Base-by-base conservation (phyloP, 345 rosid genomes). In the Populus nigra region DNA sequence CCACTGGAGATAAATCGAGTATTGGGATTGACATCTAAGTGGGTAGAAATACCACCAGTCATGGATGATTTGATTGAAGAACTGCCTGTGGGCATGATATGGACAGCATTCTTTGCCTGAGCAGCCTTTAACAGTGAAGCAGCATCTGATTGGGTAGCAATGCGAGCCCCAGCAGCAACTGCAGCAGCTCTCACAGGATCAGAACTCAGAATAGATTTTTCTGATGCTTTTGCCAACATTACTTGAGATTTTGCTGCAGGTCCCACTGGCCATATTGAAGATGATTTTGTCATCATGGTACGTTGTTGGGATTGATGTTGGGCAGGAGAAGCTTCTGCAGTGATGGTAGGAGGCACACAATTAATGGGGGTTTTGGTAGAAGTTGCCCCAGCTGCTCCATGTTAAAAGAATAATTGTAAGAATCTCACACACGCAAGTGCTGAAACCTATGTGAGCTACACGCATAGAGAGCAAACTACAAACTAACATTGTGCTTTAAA, bases 81-180 rank as follows among this genome's bases (percentile, higher is more conserved):
- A 73, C 74, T 84, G 45, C 82, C 87, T 1, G 89, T 55, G n/a
- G 94, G 85, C 86, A 77, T 86, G 70, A 87, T 75, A 84, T 78
- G 88, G 55, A 86, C 82, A 70, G 89, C 86, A 75, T 86, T 85
- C 73, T 90, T 91, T 17, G 86, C 85, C 73, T 87, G 93, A 70
- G 91, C 87, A 77, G 85, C 88, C 87, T 86, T 88, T 65, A 87
- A 87, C 77, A 85, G 81, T 27, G 90, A 85, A 65, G 86, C 89
- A 67, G 91, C 91, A 74, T 86, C 85, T 72, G 87, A 83, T 65
- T 86, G 83, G 63, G 88, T 80, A 73, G 86, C 91, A 80, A 90
- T 88, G 50, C 93, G 92, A 31, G 93, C 94, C 38, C 97, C 98
- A 18, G 94, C 91, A 80, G 93, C 92, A 62, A 84, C 91, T 66